These are phyloP conservation scores for Stylonectria norvegica DNA, from an alignment of 2,329 filamentous ascomycete genomes.

Conservation along the genomic window DNA sequence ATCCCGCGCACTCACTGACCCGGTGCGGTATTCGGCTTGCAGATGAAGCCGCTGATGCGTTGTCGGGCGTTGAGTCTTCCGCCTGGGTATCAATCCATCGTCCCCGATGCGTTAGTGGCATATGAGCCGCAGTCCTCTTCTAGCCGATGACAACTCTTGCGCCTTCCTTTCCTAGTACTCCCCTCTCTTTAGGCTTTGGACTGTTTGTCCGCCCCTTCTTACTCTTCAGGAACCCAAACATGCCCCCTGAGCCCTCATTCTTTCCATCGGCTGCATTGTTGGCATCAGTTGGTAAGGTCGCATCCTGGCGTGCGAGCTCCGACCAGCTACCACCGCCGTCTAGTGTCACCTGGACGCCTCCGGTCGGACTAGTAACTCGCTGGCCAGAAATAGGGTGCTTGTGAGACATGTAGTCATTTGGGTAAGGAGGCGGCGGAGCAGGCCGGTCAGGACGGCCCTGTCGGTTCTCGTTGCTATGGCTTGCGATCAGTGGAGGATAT, in stretches of 20 bases:
- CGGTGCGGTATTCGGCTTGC: constrained; percentile 3
- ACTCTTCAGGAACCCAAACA: constrained; percentile 84
- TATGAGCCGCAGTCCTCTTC: constrained; percentile 17
- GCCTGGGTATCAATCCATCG: constrained; percentile 11
- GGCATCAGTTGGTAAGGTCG: constrained; percentile 68
- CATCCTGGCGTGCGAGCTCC: constrained; percentile 80
- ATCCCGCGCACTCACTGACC: constrained; percentile 6
- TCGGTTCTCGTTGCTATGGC: constrained; percentile 25
- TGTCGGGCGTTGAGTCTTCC: constrained; percentile 8
- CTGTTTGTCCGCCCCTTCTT: constrained; percentile 90
- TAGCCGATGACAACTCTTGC: constrained; percentile 76
- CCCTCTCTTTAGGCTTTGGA: constrained; percentile 89
- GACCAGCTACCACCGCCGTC: constrained; percentile 90
- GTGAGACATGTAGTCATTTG: constrained; percentile 43
- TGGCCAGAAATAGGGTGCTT: constrained; percentile 57
- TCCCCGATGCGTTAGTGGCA: constrained; percentile 13
- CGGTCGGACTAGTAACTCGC: constrained; percentile 71
- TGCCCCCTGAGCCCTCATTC: constrained; percentile 64
- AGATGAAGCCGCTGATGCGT: constrained; percentile 5
- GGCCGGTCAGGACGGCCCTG: constrained; percentile 25
- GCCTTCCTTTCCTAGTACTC: constrained; percentile 91
- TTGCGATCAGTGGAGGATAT: constrained; percentile 22
- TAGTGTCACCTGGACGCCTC: constrained; percentile 86
- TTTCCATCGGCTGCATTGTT: constrained; percentile 52
- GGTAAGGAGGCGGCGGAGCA: constrained; percentile 45